Evolutionary conservation across 345 rosid species (phyloP).

Genomic region (Laguncularia racemosa): DNA sequence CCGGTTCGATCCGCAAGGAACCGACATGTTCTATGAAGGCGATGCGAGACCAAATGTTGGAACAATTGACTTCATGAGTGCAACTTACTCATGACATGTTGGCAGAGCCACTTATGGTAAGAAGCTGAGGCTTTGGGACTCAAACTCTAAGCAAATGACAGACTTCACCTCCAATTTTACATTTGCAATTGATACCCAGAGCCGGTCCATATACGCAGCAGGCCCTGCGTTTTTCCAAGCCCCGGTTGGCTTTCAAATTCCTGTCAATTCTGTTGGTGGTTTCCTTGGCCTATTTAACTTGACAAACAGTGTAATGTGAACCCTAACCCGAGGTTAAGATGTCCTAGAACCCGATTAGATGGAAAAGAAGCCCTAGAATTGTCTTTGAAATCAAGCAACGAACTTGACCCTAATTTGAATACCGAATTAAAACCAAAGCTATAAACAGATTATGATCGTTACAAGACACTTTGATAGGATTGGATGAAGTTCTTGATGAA

Average conservation of each 20-base stretch:
- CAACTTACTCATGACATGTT: constrained; percentile 10
- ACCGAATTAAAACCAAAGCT: too few species aligned
- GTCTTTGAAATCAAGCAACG: too few species aligned
- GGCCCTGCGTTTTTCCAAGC: constrained; percentile 29
- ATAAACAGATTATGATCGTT: too few species aligned
- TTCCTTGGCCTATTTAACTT: constrained; percentile 23
- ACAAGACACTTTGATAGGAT: too few species aligned
- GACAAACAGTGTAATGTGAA: too few species aligned
- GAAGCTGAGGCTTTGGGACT: constrained; percentile 19
- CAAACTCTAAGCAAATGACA: constrained; percentile 2
- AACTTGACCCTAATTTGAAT: too few species aligned
- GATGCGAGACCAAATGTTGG: constrained; percentile 18
- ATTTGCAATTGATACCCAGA: constrained; percentile 7
- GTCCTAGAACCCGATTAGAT: too few species aligned
- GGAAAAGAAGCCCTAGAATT: too few species aligned
- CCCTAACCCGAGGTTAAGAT: too few species aligned
- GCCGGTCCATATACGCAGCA: background rate
- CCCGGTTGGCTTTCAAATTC: constrained; percentile 15
- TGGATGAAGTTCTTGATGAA: too few species aligned
- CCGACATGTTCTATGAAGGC: constrained; percentile 8
- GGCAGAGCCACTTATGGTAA: constrained; percentile 19
- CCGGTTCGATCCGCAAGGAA: background rate
- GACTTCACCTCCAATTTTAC: constrained; percentile 25
- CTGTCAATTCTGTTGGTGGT: constrained; percentile 18
- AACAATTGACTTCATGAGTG: constrained; percentile 7